Percentiles rank a stretch among this genome's conserved stretches.
phyloP scores from a whole-genome alignment of 2,329 filamentous ascomycete genomes.

The Stagonosporopsis tanaceti region DNA sequence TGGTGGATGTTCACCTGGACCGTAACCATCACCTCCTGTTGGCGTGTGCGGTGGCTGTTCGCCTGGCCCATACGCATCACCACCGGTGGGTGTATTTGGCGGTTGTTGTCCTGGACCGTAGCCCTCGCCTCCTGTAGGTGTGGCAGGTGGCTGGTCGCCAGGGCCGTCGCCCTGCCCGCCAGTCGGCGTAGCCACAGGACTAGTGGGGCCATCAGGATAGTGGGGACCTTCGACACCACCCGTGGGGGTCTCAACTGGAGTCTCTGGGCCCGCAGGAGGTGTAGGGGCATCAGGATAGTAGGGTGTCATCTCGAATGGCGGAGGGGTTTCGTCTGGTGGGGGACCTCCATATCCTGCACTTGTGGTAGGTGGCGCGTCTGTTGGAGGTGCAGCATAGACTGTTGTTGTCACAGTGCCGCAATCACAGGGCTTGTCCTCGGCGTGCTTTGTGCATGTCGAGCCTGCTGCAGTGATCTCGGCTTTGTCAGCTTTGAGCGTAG shows the following conservation, averaged over 20 bases:
- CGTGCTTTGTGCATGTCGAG: slow-evolving; percentile 3
- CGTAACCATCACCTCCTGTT: background rate
- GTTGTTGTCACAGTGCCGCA: slow-evolving; percentile 8
- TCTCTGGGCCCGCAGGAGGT: background rate
- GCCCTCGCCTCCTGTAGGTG: background rate
- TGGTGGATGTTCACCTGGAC: background rate
- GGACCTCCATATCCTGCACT: background rate
- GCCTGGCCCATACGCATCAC: background rate
- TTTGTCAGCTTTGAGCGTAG: slow-evolving; percentile 4
- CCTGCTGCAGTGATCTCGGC: background rate
- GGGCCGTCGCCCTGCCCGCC: background rate
- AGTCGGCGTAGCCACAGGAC: background rate
- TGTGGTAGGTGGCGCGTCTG: background rate
- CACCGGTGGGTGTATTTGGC: background rate
- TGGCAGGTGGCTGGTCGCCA: background rate
- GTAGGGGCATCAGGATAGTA: slow-evolving; percentile 4
- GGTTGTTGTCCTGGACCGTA: background rate
- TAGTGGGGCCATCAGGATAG: background rate
- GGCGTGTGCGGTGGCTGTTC: background rate
- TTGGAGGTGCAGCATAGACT: slow-evolving; percentile 2
- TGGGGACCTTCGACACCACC: background rate
- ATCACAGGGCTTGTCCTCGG: slow-evolving; percentile 1
- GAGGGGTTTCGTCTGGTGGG: background rate
- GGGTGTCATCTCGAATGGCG: background rate
- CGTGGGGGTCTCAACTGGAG: background rate